phyloP scores from a whole-genome alignment of 805 yeast species.

The Cyberlindnera suaveolens region DNA sequence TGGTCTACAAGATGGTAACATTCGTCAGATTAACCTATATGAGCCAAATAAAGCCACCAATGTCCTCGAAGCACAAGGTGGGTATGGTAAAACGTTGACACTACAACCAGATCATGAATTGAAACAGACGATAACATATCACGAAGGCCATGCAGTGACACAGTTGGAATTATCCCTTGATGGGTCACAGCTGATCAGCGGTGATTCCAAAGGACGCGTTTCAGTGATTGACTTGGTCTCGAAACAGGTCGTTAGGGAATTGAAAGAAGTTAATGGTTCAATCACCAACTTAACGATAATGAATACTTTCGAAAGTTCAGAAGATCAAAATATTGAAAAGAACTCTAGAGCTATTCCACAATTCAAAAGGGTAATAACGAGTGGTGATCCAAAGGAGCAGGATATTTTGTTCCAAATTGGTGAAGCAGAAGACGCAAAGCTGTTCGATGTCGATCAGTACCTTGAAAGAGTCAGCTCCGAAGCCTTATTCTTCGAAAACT shows the following conservation, averaged over 20 bases:
- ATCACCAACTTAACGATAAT: constrained; percentile 17
- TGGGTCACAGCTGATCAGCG: constrained; percentile 66
- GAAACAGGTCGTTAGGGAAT: constrained; percentile 58
- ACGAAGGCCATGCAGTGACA: constrained; percentile 38
- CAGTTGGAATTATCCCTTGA: constrained; percentile 60
- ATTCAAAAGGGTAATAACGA: constrained; percentile 54
- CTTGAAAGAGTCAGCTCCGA: constrained; percentile 42
- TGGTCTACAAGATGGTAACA: constrained; percentile 60
- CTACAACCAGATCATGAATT: constrained; percentile 43
- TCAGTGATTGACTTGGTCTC: constrained; percentile 64
- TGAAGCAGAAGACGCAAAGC: constrained; percentile 15
- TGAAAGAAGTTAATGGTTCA: constrained; percentile 27
- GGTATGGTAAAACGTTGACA: constrained; percentile 25
- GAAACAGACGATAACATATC: constrained; percentile 46
- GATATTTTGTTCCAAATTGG: constrained; percentile 33
- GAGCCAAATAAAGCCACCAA: constrained; percentile 22
- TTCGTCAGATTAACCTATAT: constrained; percentile 52
- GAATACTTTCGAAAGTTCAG: constrained; percentile 7
- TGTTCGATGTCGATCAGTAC: constrained; percentile 42
- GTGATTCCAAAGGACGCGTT: constrained; percentile 66
- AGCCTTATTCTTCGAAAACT: constrained; percentile 44
- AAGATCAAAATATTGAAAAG: constrained; percentile 13
- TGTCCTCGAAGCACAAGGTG: constrained; percentile 23
- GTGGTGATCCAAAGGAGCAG: constrained; percentile 36
- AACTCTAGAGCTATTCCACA: constrained; percentile 43